phyloP scores from a whole-genome alignment of 371 early-diverging fungal genomes.

The Mortierella sp. region DNA sequence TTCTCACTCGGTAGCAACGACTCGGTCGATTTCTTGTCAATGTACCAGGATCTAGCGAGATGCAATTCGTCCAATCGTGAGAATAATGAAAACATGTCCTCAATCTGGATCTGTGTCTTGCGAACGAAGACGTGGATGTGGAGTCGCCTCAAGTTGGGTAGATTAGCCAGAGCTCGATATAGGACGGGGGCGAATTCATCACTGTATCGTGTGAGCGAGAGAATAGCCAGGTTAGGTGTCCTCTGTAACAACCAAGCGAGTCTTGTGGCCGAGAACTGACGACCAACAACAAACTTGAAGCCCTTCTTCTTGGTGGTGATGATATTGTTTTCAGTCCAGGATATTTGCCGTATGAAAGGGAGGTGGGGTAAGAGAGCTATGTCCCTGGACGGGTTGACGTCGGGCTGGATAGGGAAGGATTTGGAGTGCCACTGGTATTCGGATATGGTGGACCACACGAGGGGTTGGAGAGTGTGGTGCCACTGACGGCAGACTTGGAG shows the following conservation, averaged over 20 bases:
- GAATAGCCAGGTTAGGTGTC: neutral
- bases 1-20: neutral
- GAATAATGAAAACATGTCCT: neutral
- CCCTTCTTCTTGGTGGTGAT: neutral
- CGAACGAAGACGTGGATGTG: neutral
- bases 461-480: conserved; percentile 7
- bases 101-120: neutral
- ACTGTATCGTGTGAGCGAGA: neutral
- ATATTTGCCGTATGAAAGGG: neutral
- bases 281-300: neutral
- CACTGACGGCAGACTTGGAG: conserved; percentile 8
- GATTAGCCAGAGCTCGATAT: neutral
- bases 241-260: neutral
- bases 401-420: neutral
- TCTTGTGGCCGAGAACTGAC: neutral
- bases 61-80: neutral
- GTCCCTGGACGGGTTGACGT: neutral
- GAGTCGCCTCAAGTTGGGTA: neutral
- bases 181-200: neutral
- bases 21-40: neutral
- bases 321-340: neutral
- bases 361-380: neutral
- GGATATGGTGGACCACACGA: neutral
- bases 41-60: neutral
- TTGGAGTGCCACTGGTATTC: conserved; percentile 5